These are phyloP conservation scores for Yarrowia deformans DNA, from an alignment of 805 yeast genomes.

Conservation along the genomic window DNA sequence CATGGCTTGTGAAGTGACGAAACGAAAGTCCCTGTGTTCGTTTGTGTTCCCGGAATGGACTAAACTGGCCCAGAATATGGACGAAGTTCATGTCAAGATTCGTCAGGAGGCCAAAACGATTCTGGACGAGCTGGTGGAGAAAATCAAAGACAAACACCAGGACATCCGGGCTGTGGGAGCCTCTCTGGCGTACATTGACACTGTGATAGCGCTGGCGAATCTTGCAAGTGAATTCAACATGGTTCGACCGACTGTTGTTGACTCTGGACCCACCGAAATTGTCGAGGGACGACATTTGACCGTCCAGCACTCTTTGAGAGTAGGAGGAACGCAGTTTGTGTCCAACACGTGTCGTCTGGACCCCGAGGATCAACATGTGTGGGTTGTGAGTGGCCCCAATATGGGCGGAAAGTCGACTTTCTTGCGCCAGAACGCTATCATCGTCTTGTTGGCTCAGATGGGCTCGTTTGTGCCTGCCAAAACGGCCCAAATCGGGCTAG, in stretches of 20 bases:
- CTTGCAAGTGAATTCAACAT: slow-evolving; percentile 73
- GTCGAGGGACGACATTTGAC: slow-evolving; percentile 80
- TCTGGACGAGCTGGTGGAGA: slow-evolving; percentile 57
- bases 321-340: slow-evolving; percentile 58
- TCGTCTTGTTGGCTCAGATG: slow-evolving; percentile 73
- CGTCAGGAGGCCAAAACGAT: slow-evolving; percentile 62
- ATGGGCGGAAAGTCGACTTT: slow-evolving; percentile 89
- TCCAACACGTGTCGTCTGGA: slow-evolving; percentile 54
- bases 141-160: slow-evolving; percentile 56
- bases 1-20: slow-evolving; percentile 36
- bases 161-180: slow-evolving; percentile 60
- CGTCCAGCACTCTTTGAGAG: slow-evolving; percentile 75
- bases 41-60: slow-evolving; percentile 60
- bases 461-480: slow-evolving; percentile 80
- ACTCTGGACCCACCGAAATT: slow-evolving; percentile 58
- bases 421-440: slow-evolving; percentile 73
- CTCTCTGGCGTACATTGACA: slow-evolving; percentile 72
- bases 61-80: slow-evolving; percentile 58
- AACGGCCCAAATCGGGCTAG: slow-evolving; percentile 66
- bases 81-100: slow-evolving; percentile 57
- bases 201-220: slow-evolving; percentile 71
- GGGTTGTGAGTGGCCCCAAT: slow-evolving; percentile 88
- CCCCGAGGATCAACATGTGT: slow-evolving; percentile 47
- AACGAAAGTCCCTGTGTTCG: slow-evolving; percentile 44
- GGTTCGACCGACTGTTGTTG: slow-evolving; percentile 65